Base-by-base conservation (phyloP, 257 asterid species). In the Gentiana dahurica region DNA sequence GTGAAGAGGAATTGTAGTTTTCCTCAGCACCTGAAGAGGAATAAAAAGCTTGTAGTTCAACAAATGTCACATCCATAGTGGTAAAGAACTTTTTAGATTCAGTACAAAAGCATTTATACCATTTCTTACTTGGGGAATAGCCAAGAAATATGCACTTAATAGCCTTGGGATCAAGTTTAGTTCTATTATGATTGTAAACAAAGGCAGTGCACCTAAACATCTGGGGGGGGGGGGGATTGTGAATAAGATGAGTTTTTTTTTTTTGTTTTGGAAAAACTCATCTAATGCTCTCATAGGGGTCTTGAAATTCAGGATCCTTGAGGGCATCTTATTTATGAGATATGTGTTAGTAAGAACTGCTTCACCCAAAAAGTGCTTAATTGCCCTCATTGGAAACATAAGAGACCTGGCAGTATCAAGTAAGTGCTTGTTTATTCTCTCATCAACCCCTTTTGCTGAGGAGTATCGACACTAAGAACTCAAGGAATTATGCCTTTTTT, bases 31-130 rank as follows among this genome's bases (percentile, higher is more conserved):
- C 24, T 24, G 24, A 24, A 24, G 24, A 24, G 24, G 24, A 24
- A 24, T 58, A 63, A 63, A 62, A 67, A 33, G 12, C 34, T 7
- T 24, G 33, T 53, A 50, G 50, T 52, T 43, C 48, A 43, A 43
- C 6, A 10, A 43, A 43, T 6, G 48, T 43, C 8, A 43, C 48
- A 43, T 43, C 48, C 8, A 43, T 43, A 10, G 48, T 4, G 10
- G 6, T 6, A 43, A 43, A 43, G 48, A 43, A 43, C 10, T 10
- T 4, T 43, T 43, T 43, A 4, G 48, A 4, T 6, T 4, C 8
- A 10, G 48, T 6, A 43, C 48, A 43, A 4, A 4, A 43, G 48
- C 6, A 43, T 43, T 43, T 43, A 43, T 43, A 43, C 10, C 48
- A 6, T 10, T 43, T 43, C 10, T 43, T 10, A 43, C 8, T 43